Base-by-base conservation (phyloP, 2,329 filamentous ascomycete species). In the Alternaria incomplexa region DNA sequence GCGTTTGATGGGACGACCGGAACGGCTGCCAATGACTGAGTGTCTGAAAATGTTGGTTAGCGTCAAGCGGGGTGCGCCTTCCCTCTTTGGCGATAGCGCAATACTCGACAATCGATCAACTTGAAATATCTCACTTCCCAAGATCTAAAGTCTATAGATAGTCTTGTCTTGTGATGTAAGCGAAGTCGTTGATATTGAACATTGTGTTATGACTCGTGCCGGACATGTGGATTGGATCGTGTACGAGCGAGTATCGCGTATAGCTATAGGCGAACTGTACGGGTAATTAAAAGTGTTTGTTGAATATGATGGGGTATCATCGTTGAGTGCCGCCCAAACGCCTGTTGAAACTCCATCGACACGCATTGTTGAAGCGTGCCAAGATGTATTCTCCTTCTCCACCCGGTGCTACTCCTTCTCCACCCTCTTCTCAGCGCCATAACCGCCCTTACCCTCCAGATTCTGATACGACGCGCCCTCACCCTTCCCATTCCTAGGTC, bases 381-480 rank as follows among this genome's bases (percentile, higher is more conserved):
- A 48, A 25, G 53, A 30, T 58, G 32, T 43, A 6, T 25, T 17
- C n/a, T 57, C 26, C 10, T 12, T 12, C 26, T 2, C 26, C 4
- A 11, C 10, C 4, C 26, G 10, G 26, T 12, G 1, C 61, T 62
- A 23, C 47, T 62, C 64, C 22, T 58, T 36, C 20, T 71, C 63
- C 1, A 57, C 50, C 53, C 68, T 74, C 75, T 85, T 87, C 81
- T 89, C 87, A 46, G 82, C 75, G 0, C 89, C 89, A 80, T 91
- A 91, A 0, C 89, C 89, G 11, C 89, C 89, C 69, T 87, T 84
- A 1, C 88, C 88, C 53, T 88, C 85, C 2, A 82, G 76, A 58
- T 80, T 83, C 71, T 85, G 80, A 71, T 91, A 93, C 8, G 88
- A 88, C 83, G 87, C 87, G 4, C 90, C 90, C 80, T 93, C 88